These are phyloP conservation scores for Halophytophthora polymorphica DNA, from an alignment of 352 stramenopile species.

Conservation along the genomic window DNA sequence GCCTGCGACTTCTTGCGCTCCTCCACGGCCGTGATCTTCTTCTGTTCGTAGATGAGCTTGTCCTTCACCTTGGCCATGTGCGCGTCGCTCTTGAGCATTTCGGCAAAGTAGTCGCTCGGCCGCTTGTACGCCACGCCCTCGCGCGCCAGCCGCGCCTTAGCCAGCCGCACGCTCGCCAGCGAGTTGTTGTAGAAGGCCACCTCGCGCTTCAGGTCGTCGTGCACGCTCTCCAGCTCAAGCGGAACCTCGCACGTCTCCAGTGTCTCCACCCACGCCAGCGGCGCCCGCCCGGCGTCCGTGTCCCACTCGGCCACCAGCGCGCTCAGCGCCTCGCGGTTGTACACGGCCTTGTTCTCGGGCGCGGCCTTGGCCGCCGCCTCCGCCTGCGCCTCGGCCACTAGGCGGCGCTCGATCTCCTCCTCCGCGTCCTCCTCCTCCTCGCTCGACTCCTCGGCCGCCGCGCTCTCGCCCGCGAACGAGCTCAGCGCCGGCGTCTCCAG, in stretches of 20 bases:
- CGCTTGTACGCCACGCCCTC: slow-evolving; percentile 90
- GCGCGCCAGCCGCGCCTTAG: slow-evolving; percentile 68
- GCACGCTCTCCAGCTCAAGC: slow-evolving; percentile 71
- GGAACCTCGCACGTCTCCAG: slow-evolving; percentile 63
- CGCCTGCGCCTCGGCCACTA: slow-evolving; percentile 67
- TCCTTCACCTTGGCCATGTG: slow-evolving; percentile 97
- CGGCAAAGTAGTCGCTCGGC: slow-evolving; percentile 97
- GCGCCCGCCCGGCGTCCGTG: slow-evolving; percentile 16
- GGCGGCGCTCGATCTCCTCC: slow-evolving; percentile 65
- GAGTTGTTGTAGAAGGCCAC: slow-evolving; percentile 97
- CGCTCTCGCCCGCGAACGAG: slow-evolving; percentile 24
- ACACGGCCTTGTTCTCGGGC: slow-evolving; percentile 55
- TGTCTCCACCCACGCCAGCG: slow-evolving; percentile 75
- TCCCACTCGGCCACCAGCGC: slow-evolving; percentile 62
- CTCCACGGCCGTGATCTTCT: slow-evolving; percentile 98
- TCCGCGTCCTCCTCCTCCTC: slow-evolving; percentile 52
- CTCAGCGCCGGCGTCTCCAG: slow-evolving; percentile 79
- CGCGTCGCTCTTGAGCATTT: slow-evolving; percentile 98
- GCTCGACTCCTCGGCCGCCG: slow-evolving; percentile 22
- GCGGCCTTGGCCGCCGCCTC: slow-evolving; percentile 33
- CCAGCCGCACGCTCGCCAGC: slow-evolving; percentile 58
- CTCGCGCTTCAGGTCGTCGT: slow-evolving; percentile 90
- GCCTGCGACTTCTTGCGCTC: slow-evolving; percentile 97
- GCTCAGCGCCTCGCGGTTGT: slow-evolving; percentile 71
- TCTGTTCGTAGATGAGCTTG: slow-evolving; percentile 98